Base-by-base conservation (phyloP, 1,139 yeast genomes). In the Arxiozyma heterogenica region DNA sequence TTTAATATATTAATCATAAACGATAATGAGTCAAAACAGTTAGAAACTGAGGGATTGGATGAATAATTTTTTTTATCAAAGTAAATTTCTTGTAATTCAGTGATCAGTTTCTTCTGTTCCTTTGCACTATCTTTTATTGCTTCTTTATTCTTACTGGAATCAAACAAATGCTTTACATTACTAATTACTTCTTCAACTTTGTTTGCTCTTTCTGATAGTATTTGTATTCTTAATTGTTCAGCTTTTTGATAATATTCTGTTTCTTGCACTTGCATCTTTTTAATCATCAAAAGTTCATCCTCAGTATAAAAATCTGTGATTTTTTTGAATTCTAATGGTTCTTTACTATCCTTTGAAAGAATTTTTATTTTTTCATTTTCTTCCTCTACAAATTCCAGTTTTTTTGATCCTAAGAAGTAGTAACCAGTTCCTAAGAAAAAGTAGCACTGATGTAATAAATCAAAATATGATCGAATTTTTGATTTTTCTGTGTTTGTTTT, bases 351-450 rank as follows among this genome's bases (percentile, higher is more conserved):
- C 21, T 38, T 18, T 46, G 41, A 15, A 41, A 20, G 30, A 17
- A 49, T 6, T 48, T 49, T 51, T 12, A 56, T 50, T 46, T 59
- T 61, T 46, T 57, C 59, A 47, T 63, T 63, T 41, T 60, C 64
- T 22, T 64, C 66, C 53, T 65, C 66, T 1, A 64, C 58, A 3
- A 56, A 47, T 54, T 68, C 71, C 12, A 67, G 48, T 49, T 57
- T 61, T 23, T 64, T 59, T 1, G 70, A 61, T 20, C 71, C 71
- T 22, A 59, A 44, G 42, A 62, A 60, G 61, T 81, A 91, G 66
- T 86, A 83, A 0, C 90, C 84, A 0, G 96, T 85, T 0, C 90
- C 98, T 44, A 86, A 73, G 59, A 89, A 80, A 65, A 90, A 91
- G 64, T 80, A 84, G 51, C 85, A 78, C 54, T 90, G 83, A 66